Conservation (phyloP, 257 asterid genomes). For the Nicotiana attenuata region DNA sequence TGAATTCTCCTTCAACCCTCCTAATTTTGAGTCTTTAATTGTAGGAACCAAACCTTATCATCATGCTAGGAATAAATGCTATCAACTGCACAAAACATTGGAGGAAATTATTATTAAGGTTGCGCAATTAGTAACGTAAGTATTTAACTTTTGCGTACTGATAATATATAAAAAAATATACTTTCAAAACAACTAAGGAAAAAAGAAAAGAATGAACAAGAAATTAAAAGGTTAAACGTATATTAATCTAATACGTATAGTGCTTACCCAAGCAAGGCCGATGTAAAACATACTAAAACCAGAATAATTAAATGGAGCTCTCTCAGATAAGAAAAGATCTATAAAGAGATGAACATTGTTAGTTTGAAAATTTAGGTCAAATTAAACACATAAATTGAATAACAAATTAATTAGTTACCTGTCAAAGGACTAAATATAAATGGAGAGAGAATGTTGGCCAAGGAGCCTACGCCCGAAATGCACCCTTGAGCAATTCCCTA, state of each 20-base stretch:
- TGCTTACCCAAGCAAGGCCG: constrained; percentile 27
- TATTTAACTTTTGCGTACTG: background rate
- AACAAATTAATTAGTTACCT: background rate
- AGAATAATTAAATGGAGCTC: constrained; percentile 20
- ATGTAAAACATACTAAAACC: constrained; percentile 26
- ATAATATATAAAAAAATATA: background rate
- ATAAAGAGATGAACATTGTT: background rate
- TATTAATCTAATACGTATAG: background rate
- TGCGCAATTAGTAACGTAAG: background rate
- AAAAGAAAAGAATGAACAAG: background rate
- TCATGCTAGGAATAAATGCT: constrained; percentile 18
- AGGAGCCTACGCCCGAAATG: constrained; percentile 5
- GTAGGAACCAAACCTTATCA: constrained; percentile 11
- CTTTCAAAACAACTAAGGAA: background rate
- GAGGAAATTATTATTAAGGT: background rate
- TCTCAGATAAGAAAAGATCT: constrained; percentile 25
- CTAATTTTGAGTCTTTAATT: background rate
- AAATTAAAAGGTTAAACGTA: background rate
- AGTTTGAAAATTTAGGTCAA: background rate
- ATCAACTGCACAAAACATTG: constrained; percentile 17
- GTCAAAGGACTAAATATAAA: constrained; percentile 18
- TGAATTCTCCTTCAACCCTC: background rate
- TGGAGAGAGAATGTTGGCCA: constrained; percentile 14
- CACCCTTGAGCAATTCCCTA: constrained; percentile 22
- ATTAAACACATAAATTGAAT: background rate